phyloP scores from a whole-genome alignment of 2,329 filamentous ascomycete species.

The Drechslerella coelobrocha region DNA sequence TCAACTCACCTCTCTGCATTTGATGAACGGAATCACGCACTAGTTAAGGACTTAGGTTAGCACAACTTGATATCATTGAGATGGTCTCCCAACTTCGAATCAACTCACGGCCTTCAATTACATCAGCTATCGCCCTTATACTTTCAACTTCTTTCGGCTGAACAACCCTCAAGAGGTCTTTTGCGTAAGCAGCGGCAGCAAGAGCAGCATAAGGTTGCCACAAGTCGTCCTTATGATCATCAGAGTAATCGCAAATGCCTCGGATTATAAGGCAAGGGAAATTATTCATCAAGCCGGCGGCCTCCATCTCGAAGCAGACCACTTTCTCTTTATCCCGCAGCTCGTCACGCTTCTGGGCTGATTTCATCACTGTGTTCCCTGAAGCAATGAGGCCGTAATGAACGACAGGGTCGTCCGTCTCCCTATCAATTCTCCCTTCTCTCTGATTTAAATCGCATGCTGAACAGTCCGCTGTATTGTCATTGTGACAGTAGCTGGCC shows the following conservation, averaged over 20 bases:
- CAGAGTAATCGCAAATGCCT: conserved; percentile 28
- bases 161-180: conserved; percentile 21
- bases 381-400: conserved; percentile 36
- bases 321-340: not conserved
- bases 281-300: conserved; percentile 23
- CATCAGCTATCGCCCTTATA: conserved; percentile 13
- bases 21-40: conserved; percentile 12
- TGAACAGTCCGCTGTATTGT: conserved; percentile 1
- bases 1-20: conserved; percentile 8
- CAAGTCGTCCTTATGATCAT: conserved; percentile 16
- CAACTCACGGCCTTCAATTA: conserved; percentile 15
- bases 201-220: conserved; percentile 26
- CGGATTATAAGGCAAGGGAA: conserved; percentile 23
- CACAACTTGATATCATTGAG: not conserved
- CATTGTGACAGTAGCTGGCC: conserved; percentile 2
- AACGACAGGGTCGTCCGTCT: conserved; percentile 5
- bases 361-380: conserved; percentile 16
- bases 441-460: not conserved
- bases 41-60: too few species aligned
- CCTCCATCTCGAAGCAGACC: conserved; percentile 20
- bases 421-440: conserved; percentile 6
- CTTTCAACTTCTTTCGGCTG: conserved; percentile 15
- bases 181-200: conserved; percentile 17
- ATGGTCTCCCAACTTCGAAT: conserved; percentile 6
- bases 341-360: conserved; percentile 1